Percentiles rank a stretch among this genome's conserved stretches.
Evolutionary conservation across 2,329 filamentous ascomycete species (phyloP).

Genomic region (Sclerotinia minor): DNA sequence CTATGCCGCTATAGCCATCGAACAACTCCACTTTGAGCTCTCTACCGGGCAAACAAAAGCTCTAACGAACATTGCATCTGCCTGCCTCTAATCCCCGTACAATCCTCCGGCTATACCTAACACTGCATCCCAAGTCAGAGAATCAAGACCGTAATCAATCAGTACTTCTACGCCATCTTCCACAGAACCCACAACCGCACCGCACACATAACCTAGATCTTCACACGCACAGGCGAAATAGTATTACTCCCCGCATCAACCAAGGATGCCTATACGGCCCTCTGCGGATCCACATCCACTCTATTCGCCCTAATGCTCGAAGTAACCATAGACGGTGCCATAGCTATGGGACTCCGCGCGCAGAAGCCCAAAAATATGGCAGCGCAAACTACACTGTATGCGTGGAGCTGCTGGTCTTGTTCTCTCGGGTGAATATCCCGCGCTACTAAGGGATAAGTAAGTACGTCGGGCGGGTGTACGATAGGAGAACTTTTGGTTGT

Average conservation of each 20-base stretch:
- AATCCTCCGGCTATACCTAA: constrained; percentile 77
- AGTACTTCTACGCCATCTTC: constrained; percentile 61
- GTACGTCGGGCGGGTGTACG: constrained; percentile 74
- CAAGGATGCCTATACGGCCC: constrained; percentile 73
- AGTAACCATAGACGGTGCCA: constrained; percentile 72
- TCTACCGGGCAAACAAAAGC: background rate
- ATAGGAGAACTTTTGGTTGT: constrained; percentile 72
- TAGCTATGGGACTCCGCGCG: constrained; percentile 74
- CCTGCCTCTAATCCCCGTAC: constrained; percentile 20
- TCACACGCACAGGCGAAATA: constrained; percentile 70
- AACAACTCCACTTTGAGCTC: constrained; percentile 67
- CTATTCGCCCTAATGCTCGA: constrained; percentile 74
- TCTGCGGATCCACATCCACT: constrained; percentile 73
- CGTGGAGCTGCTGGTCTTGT: constrained; percentile 69
- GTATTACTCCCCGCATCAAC: constrained; percentile 63
- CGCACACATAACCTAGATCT: constrained; percentile 71
- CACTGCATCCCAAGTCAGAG: constrained; percentile 73
- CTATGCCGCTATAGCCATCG: constrained; percentile 71
- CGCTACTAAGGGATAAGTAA: constrained; percentile 72
- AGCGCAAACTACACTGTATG: constrained; percentile 77
- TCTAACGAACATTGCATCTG: constrained; percentile 44
- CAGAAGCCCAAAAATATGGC: constrained; percentile 75
- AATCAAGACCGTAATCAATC: constrained; percentile 80
- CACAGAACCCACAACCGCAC: constrained; percentile 51
- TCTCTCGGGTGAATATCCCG: constrained; percentile 70